phyloP scores from a whole-genome alignment of 73 alveolate genomes.

The Paramecium octaurelia region DNA sequence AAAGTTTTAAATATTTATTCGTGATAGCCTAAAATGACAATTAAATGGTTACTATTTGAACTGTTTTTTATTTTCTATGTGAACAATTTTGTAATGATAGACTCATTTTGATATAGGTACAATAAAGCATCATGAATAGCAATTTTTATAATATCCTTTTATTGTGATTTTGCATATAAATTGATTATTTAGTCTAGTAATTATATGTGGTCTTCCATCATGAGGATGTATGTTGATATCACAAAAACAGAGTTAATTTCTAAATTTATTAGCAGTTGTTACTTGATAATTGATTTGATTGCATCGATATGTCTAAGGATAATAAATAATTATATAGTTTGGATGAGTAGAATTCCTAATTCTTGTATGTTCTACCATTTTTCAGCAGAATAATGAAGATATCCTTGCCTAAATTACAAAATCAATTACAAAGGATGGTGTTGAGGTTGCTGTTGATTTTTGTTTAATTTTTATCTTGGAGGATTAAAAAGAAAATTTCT shows the following conservation, averaged over 20 bases:
- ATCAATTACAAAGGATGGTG: neutral
- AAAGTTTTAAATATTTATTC: neutral
- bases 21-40: neutral
- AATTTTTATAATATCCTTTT: neutral
- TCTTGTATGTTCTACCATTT: neutral
- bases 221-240: neutral
- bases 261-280: neutral
- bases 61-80: neutral
- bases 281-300: neutral
- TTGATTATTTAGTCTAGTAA: neutral
- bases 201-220: neutral
- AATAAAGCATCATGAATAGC: slow-evolving; percentile 18
- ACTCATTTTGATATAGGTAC: neutral
- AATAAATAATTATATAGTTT: neutral
- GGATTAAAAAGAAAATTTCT: neutral
- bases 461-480: neutral
- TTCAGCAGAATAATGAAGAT: neutral
- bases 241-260: neutral
- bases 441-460: neutral
- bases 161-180: neutral
- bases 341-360: neutral
- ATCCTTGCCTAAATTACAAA: slow-evolving; percentile 18
- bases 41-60: neutral
- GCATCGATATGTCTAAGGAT: neutral
- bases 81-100: neutral